Percentiles rank a stretch among this genome's conserved stretches.
Conservation (phyloP, 768 basidiomycete species). For the Podaxis sp. region DNA sequence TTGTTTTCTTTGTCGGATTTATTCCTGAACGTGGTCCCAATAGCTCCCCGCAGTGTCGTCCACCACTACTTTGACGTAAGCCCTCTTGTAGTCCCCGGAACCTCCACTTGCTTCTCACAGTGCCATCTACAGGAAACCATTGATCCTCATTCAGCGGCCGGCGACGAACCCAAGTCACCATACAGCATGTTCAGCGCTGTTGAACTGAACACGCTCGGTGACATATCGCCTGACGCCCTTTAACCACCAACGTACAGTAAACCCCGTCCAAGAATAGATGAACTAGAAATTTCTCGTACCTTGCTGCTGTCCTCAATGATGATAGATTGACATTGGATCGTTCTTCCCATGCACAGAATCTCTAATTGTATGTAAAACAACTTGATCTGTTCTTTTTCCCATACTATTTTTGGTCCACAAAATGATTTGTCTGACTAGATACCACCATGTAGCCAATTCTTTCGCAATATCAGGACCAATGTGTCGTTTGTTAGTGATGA, state of each 20-base stretch:
- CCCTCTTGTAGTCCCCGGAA: constrained; percentile 12
- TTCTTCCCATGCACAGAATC: too few species aligned
- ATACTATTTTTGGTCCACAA: too few species aligned
- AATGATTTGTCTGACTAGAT: too few species aligned
- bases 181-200: constrained; percentile 55
- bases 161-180: constrained; percentile 63
- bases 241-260: constrained; percentile 22
- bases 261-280: background rate
- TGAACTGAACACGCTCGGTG: constrained; percentile 56
- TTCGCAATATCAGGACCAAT: too few species aligned
- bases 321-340: too few species aligned
- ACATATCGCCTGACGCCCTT: constrained; percentile 69
- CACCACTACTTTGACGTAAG: constrained; percentile 93
- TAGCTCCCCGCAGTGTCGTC: constrained; percentile 83
- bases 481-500: too few species aligned
- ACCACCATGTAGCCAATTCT: too few species aligned
- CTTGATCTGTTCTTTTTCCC: too few species aligned
- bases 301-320: too few species aligned
- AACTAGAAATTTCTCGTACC: background rate
- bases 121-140: constrained; percentile 56
- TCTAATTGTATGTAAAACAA: too few species aligned
- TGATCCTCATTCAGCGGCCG: constrained; percentile 67
- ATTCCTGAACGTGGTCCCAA: background rate
- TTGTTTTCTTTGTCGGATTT: background rate
- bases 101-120: constrained; percentile 2